Evolutionary conservation across 139 green algal genomes (phyloP).

Genomic region (Tetradesmus obliquus): DNA sequence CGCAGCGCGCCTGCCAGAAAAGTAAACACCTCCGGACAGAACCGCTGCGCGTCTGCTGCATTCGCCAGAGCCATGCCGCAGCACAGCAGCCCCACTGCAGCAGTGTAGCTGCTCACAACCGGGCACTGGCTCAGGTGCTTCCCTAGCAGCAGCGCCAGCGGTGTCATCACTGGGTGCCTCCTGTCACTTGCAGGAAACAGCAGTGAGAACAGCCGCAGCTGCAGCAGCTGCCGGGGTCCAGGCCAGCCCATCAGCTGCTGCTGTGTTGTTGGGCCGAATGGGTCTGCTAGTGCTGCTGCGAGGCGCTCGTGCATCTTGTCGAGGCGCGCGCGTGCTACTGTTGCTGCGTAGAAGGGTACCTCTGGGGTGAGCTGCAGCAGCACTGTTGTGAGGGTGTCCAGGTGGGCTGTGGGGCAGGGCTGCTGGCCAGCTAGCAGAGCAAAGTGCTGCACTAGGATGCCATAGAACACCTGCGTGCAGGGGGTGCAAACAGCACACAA

Average conservation of each 20-base stretch:
- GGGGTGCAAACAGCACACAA: neutral
- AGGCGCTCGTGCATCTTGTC: constrained; percentile 70
- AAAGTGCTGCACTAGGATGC: constrained; percentile 94
- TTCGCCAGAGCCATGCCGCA: constrained; percentile 60
- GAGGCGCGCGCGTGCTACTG: constrained; percentile 84
- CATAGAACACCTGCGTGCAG: constrained; percentile 85
- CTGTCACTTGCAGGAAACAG: constrained; percentile 91
- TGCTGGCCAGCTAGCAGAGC: constrained; percentile 72
- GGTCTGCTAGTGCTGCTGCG: constrained; percentile 52
- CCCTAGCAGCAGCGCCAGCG: constrained; percentile 70
- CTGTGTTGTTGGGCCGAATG: neutral
- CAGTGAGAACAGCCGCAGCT: constrained; percentile 85
- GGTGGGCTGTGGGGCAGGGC: constrained; percentile 63
- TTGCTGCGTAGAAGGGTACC: constrained; percentile 93
- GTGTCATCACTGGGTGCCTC: constrained; percentile 88
- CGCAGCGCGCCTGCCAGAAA: constrained; percentile 66
- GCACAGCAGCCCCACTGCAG: constrained; percentile 60
- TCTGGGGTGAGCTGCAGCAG: constrained; percentile 76
- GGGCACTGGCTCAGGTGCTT: constrained; percentile 56
- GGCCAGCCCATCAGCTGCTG: constrained; percentile 52
- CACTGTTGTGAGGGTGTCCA: constrained; percentile 78
- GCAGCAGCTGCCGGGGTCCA: constrained; percentile 72
- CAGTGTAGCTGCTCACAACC: constrained; percentile 40
- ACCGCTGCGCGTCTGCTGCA: constrained; percentile 60
- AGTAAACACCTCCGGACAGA: constrained; percentile 72